These are phyloP conservation scores for Cyclotella sp. DNA, from an alignment of 108 stramenopile species.

Conservation along the genomic window DNA sequence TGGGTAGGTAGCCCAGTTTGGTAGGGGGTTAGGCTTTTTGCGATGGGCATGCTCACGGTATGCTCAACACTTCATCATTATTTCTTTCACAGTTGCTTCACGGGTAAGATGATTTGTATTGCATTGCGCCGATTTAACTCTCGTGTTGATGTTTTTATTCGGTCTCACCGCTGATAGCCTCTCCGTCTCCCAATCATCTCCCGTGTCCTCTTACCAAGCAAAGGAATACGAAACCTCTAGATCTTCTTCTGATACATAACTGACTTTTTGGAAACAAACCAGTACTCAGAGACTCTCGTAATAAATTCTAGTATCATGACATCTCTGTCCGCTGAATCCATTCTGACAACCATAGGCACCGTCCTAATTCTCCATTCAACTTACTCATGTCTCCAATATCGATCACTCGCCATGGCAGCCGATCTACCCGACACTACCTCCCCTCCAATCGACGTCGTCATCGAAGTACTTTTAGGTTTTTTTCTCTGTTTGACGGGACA, in stretches of 20 bases:
- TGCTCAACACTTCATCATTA: too few relatives aligned
- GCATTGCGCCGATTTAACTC: too few relatives aligned
- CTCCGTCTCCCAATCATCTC: too few relatives aligned
- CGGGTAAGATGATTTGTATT: too few relatives aligned
- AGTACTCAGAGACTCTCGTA: background rate
- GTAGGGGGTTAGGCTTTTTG: too few relatives aligned
- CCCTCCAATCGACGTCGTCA: slow-evolving; percentile 53
- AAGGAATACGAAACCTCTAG: too few relatives aligned
- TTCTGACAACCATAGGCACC: slow-evolving; percentile 41
- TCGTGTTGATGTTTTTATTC: too few relatives aligned
- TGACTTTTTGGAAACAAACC: background rate
- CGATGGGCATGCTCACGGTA: too few relatives aligned
- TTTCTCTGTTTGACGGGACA: slow-evolving; percentile 45
- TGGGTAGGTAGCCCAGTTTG: too few relatives aligned
- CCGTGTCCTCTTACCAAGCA: too few relatives aligned
- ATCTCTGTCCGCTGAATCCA: slow-evolving; percentile 30
- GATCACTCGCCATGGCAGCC: slow-evolving; percentile 53
- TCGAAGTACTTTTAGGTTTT: slow-evolving; percentile 53
- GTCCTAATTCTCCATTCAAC: slow-evolving; percentile 52
- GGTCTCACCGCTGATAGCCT: too few relatives aligned
- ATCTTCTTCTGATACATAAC: background rate
- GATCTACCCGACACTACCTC: slow-evolving; percentile 52
- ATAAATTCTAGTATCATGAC: slow-evolving; percentile 22
- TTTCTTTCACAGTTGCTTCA: too few relatives aligned
- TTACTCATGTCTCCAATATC: slow-evolving; percentile 59